Base-by-base conservation (phyloP, 768 basidiomycete species). In the Amanita subjunquillea region DNA sequence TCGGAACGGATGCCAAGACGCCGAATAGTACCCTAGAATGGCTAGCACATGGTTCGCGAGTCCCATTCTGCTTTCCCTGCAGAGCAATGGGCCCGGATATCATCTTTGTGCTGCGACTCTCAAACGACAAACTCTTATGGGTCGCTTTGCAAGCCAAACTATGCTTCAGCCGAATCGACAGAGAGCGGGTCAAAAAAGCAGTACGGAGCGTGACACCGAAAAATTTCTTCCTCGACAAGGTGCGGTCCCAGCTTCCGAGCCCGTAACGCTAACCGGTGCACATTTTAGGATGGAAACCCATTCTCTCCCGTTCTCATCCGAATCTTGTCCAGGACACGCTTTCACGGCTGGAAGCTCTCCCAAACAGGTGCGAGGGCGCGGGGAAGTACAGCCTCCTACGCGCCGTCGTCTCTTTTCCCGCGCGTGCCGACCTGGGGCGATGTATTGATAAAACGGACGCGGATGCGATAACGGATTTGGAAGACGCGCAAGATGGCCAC, bases 131-230 rank as follows among this genome's bases (percentile, higher is more conserved):
- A 0, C 53, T 62, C 1, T 63, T 75, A 22, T 76, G 73, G 73
- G 73, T 74, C 6, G 69, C 67, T 1, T 53, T 75, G 22, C 73
- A 74, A 51, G 69, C 68, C 3, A 74, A 75, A 45, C 70, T 63
- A 48, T 69, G 67, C 1, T 25, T 56, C 12, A 69, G 23, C n/a
- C 15, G 32, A 61, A 51, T 66, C 1, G 54, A 55, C 1, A 59
- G 71, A 27, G 60, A 67, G 2, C 63, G 65, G 38, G 61, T 72
- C 7, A 62, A 68, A n/a, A 62, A 61, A 17, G 70, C 73, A 3
- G 65, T 73, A 57, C 63, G 66, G 22, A 73, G 69, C 50, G 67
- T 75, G n/a, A 75, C 73, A 0, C 73, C 73, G 1, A 59, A 65
- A 2, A 60, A 61, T 8, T 75, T 70, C 55, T 75, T 70, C 51